These are phyloP conservation scores for Debaryomycetaceae sp. DNA, from an alignment of 1,139 yeast species.

Conservation along the genomic window DNA sequence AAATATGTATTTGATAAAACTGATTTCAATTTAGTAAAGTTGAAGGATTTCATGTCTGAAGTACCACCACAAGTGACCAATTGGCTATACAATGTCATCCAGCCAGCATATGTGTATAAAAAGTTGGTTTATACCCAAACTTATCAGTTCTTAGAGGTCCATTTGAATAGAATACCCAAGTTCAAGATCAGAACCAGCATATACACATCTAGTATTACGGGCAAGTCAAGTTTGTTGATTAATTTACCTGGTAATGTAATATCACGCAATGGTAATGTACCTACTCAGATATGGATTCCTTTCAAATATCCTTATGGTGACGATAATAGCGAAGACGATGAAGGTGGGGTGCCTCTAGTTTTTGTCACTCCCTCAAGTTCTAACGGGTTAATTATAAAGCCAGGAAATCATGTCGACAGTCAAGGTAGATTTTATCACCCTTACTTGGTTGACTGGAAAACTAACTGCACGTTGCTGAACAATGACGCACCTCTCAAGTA, in stretches of 20 bases:
- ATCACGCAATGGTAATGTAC: conserved; percentile 36
- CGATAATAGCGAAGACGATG: conserved; percentile 5
- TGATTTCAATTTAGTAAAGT: not conserved
- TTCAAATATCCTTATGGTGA: conserved; percentile 53
- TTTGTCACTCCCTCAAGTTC: conserved; percentile 52
- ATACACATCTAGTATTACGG: conserved; percentile 53
- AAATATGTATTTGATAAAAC: not conserved
- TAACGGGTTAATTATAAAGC: conserved; percentile 40
- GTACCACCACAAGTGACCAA: conserved; percentile 35
- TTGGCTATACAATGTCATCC: conserved; percentile 45
- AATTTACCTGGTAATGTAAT: conserved; percentile 61
- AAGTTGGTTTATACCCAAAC: conserved; percentile 60
- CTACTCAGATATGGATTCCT: conserved; percentile 77
- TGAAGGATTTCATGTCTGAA: conserved; percentile 15
- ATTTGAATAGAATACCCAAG: conserved; percentile 30
- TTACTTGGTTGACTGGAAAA: conserved; percentile 56
- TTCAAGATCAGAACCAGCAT: conserved; percentile 72
- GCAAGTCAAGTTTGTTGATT: conserved; percentile 57
- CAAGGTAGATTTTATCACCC: conserved; percentile 77
- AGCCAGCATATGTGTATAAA: conserved; percentile 52
- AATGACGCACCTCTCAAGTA: conserved; percentile 15
- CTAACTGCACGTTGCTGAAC: conserved; percentile 9
- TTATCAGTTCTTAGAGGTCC: conserved; percentile 49
- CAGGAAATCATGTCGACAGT: conserved; percentile 69
- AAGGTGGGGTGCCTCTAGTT: conserved; percentile 55